A percentile compares a stretch with the other conserved stretches of the same genome.
phyloP scores from a whole-genome alignment of 169 alveolate species.

The Eimeria tenella region DNA sequence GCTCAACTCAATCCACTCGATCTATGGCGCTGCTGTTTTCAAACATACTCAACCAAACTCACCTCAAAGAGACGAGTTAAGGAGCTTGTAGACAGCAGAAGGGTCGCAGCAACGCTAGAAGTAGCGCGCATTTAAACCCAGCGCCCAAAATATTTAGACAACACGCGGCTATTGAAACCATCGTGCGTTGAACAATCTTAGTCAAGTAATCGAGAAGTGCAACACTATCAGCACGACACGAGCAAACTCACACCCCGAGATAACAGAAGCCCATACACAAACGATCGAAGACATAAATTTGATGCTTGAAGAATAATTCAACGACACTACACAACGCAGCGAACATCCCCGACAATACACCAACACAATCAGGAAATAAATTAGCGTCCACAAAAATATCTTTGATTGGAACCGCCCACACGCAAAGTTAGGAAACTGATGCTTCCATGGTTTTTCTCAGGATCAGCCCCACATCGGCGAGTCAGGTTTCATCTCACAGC shows the following conservation, averaged over 20 bases:
- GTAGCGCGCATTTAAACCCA: conserved; percentile 52
- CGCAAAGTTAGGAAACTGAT: background rate
- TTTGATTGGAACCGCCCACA: background rate
- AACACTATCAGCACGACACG: background rate
- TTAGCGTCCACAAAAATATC: background rate
- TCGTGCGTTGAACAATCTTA: too few species aligned
- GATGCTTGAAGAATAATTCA: background rate
- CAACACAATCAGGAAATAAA: too few species aligned
- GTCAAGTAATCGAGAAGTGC: too few species aligned
- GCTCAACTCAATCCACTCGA: conserved; percentile 70
- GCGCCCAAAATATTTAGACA: background rate
- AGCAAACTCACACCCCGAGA: too few species aligned
- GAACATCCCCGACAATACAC: too few species aligned
- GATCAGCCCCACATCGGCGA: conserved; percentile 63
- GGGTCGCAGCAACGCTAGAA: conserved; percentile 68
- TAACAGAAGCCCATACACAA: too few species aligned
- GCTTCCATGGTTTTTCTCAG: conserved; percentile 73
- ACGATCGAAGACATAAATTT: background rate
- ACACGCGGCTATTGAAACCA: too few species aligned
- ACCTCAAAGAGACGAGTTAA: background rate
- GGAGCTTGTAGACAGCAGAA: conserved; percentile 74
- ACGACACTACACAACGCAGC: background rate
- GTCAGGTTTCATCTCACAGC: background rate
- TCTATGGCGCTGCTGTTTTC: conserved; percentile 73
- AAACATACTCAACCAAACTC: conserved; percentile 27